Conservation (phyloP, 2,329 filamentous ascomycete genomes). For the Ascochyta pisi region DNA sequence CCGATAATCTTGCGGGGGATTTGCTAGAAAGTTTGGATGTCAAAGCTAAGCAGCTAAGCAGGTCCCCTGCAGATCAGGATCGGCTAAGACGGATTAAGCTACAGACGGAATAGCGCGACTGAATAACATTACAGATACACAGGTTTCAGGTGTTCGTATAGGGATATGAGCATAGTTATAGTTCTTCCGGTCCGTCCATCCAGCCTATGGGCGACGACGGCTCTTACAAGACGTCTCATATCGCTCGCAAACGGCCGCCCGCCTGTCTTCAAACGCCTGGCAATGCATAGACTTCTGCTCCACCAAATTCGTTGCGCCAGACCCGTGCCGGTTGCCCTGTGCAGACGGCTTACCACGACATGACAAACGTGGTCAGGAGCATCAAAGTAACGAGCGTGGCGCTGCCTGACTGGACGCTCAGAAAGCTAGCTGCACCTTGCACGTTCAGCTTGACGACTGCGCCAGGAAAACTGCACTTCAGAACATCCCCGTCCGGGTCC, state of each 20-base stretch:
- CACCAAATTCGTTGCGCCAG: neutral
- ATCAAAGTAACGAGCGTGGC: constrained; percentile 20
- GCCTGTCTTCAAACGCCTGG: constrained; percentile 11
- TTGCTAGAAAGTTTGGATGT: constrained; percentile 5
- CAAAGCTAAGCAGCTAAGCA: constrained; percentile 4
- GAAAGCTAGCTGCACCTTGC: constrained; percentile 19
- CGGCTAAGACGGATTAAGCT: constrained; percentile 10
- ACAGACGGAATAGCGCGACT: constrained; percentile 1
- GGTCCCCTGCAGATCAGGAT: constrained; percentile 14
- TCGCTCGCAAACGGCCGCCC: neutral
- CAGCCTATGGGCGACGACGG: constrained; percentile 3
- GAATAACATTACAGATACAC: neutral
- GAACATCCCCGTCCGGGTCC: constrained; percentile 14
- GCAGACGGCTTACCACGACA: constrained; percentile 4
- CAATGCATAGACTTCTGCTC: constrained; percentile 12
- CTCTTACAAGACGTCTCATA: constrained; percentile 1
- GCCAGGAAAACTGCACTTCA: constrained; percentile 52
- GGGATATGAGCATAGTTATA: constrained; percentile 3
- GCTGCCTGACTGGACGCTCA: neutral
- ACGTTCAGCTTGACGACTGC: constrained; percentile 49
- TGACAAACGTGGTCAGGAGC: constrained; percentile 12
- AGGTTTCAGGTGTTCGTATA: constrained; percentile 9
- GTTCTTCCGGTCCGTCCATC: constrained; percentile 1
- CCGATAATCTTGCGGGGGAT: constrained; percentile 11
- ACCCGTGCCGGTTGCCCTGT: constrained; percentile 1